phyloP scores from a whole-genome alignment of 176 grass and related monocot species.

The Dactylis glomerata region DNA sequence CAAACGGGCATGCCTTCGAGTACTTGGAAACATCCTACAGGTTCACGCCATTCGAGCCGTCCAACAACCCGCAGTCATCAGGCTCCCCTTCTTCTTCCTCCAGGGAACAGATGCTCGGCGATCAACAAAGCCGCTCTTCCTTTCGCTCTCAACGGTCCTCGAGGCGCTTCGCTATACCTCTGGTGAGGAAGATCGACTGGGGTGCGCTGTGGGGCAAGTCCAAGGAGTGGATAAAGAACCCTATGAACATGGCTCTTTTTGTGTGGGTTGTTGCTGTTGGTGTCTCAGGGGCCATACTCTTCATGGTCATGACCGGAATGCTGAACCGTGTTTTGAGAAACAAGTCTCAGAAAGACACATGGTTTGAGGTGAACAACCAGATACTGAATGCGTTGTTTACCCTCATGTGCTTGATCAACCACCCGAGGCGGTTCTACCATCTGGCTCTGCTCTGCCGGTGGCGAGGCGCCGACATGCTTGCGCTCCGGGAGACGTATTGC shows the following conservation, averaged over 20 bases:
- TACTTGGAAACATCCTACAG: background rate
- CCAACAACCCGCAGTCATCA: background rate
- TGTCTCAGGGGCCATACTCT: constrained; percentile 71
- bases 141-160: background rate
- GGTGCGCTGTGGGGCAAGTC: constrained; percentile 35
- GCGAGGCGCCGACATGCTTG: constrained; percentile 39
- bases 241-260: constrained; percentile 64
- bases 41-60: background rate
- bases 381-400: constrained; percentile 76
- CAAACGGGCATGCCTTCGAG: constrained; percentile 13
- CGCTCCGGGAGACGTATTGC: constrained; percentile 62
- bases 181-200: constrained; percentile 67
- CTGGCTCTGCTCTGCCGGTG: constrained; percentile 54
- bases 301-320: constrained; percentile 86
- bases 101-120: background rate
- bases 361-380: constrained; percentile 83
- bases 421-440: constrained; percentile 62
- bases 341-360: constrained; percentile 46
- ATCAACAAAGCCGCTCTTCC: background rate
- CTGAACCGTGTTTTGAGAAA: constrained; percentile 40
- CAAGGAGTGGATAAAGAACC: constrained; percentile 67
- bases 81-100: constrained; percentile 12
- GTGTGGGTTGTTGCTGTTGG: constrained; percentile 53
- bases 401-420: constrained; percentile 70
- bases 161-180: constrained; percentile 26